Percentiles rank a stretch among this genome's conserved stretches.
These are phyloP conservation scores for Tuber calosporum DNA, from an alignment of 495 filamentous ascomycete genomes.

Conservation along the genomic window DNA sequence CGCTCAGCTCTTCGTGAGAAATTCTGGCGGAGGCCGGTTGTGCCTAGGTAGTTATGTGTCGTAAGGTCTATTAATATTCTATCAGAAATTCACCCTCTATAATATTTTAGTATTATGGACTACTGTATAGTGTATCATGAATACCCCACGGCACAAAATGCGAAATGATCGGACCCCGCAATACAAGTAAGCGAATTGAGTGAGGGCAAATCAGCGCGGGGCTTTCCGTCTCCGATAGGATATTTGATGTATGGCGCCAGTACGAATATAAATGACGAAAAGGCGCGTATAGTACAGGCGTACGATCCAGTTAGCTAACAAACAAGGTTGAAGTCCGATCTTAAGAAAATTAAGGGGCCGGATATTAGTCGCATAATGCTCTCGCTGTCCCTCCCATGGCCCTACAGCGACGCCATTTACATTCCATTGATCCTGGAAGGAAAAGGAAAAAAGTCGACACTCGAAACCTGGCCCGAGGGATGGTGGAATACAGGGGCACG, in stretches of 20 bases:
- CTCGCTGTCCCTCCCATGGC: not conserved
- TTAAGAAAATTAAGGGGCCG: not conserved
- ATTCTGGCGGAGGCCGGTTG: not conserved
- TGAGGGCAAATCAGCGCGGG: not conserved
- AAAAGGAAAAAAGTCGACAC: not conserved
- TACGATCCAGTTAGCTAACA: not conserved
- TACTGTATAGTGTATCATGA: not conserved
- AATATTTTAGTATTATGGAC: not conserved
- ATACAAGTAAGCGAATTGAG: not conserved
- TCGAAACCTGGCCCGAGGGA: not conserved
- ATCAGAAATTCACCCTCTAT: not conserved
- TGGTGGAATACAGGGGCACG: not conserved
- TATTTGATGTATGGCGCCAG: too few species aligned
- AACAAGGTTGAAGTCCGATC: not conserved
- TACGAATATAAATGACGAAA: not conserved
- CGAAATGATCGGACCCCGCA: not conserved
- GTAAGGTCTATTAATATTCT: not conserved
- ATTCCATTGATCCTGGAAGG: not conserved
- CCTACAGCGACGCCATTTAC: not conserved
- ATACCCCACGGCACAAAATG: not conserved
- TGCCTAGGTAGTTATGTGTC: not conserved
- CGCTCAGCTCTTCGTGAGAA: not conserved
- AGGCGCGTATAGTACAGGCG: not conserved
- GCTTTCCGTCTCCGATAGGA: not conserved
- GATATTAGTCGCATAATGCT: not conserved